Evolutionary conservation across 2,329 filamentous ascomycete species (phyloP), one percentile per base, ranked within the genome.

Genomic region (Neopestalotiopsis rosae): DNA sequence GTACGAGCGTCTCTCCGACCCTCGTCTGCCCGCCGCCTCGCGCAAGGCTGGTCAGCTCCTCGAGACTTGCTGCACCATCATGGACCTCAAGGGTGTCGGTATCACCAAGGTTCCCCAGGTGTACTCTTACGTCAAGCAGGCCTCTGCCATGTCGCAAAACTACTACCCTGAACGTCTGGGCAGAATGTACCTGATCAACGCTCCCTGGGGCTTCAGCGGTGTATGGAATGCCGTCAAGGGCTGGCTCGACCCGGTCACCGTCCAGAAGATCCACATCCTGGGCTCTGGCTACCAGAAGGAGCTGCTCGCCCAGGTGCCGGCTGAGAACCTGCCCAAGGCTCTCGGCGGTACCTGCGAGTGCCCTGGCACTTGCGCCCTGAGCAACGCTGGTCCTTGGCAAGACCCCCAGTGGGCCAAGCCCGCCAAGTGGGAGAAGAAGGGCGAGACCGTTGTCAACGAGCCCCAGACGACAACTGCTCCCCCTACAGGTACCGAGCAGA

Each of bases 161-260:
- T 97, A 98, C 90, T 99, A 99, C 85, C 96, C 96, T 7, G 96
- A 99, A 88, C 93, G 96, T 69, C 88, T 99, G 69, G 96, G 96
- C 78, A 95, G 94, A 83, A 88, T 99, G 79, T 99, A 97, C 88
- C 85, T 99, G 76, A 98, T 99, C 90, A 99, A 99, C 84, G 94
- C 95, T 3, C 94, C 94, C 24, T 98, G 95, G 95, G 95, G 95
- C 32, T 98, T 98, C 87, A 91, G 91, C 71, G 88, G 88, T 74
- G 92, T 94, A 72, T 99, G 96, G 88, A 87, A 84, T 79, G 88
- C 97, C 69, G 89, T 98, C 82, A 98, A 97, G 88, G 90, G 91
- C 74, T 98, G 96, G 90, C 88, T 99, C 76, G 96, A 99, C 84
- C 96, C 96, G 65, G 94, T 99, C 77, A 99, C 96, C 62, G 95